Conservation (phyloP, 2,329 filamentous ascomycete species). For the Fusarium incarnatum region DNA sequence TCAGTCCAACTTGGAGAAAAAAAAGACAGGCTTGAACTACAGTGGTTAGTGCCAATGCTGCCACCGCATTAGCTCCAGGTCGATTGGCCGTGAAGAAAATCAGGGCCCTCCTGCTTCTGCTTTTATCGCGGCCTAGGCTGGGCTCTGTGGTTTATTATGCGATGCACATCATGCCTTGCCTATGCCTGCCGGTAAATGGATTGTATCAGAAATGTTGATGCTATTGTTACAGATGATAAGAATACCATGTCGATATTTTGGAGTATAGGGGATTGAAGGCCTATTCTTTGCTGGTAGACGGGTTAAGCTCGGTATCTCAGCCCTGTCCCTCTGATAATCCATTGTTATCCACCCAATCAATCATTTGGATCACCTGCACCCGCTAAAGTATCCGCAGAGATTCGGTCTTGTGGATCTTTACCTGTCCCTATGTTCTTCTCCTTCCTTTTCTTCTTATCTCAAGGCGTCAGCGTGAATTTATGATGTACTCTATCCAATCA, state of each 20-base stretch:
- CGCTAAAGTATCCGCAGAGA: neutral
- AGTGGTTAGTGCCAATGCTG: slow-evolving; percentile 30
- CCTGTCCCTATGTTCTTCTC: slow-evolving; percentile 1
- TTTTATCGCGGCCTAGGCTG: neutral
- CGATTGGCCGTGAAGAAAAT: slow-evolving; percentile 32
- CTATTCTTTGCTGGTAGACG: neutral
- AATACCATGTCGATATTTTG: neutral
- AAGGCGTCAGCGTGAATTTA: neutral
- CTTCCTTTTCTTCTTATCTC: neutral
- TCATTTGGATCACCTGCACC: neutral
- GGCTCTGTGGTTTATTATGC: neutral
- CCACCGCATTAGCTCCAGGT: slow-evolving; percentile 39
- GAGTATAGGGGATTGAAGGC: neutral
- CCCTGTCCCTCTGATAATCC: slow-evolving; percentile 6
- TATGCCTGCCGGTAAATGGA: neutral
- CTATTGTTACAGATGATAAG: neutral
- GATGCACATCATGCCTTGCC: neutral
- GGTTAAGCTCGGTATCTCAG: slow-evolving; percentile 15
- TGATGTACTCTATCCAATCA: neutral
- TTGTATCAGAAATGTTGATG: neutral
- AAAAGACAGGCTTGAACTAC: neutral
- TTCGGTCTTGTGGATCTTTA: slow-evolving; percentile 12
- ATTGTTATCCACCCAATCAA: neutral
- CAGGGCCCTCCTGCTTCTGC: slow-evolving; percentile 7
- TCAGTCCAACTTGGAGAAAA: slow-evolving; percentile 6